These are phyloP conservation scores for Otatea glauca DNA, from an alignment of 176 grass and related monocot species.

Conservation along the genomic window DNA sequence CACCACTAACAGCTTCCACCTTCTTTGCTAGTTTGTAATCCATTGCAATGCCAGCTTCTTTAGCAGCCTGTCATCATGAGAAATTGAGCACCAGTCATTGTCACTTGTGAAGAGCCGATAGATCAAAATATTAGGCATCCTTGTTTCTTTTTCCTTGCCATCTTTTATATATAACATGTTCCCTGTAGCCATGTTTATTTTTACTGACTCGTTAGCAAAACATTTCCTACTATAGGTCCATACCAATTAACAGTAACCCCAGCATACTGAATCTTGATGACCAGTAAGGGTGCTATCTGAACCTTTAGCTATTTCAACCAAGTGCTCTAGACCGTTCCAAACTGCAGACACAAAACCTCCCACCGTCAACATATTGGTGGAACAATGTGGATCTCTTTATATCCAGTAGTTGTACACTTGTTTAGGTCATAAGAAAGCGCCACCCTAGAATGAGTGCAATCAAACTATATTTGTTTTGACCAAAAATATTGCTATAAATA, in stretches of 20 bases:
- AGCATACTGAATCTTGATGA: too few species aligned
- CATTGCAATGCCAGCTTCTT: slow-evolving; percentile 55
- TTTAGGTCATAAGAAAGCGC: not conserved
- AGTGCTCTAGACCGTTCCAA: too few species aligned
- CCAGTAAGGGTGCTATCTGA: too few species aligned
- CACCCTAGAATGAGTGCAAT: too few species aligned
- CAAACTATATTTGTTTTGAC: not conserved
- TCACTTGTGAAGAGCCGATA: not conserved
- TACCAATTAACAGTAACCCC: too few species aligned
- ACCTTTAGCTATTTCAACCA: too few species aligned
- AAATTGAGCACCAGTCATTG: slow-evolving; percentile 9
- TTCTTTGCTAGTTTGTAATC: slow-evolving; percentile 72
- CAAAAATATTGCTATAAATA: slow-evolving; percentile 4
- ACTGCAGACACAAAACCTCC: not conserved
- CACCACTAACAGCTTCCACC: slow-evolving; percentile 71
- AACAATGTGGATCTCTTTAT: not conserved
- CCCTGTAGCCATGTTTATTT: not conserved
- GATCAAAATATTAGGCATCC: not conserved
- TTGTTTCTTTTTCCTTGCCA: too few species aligned
- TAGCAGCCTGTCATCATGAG: slow-evolving; percentile 63
- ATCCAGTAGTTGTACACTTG: not conserved
- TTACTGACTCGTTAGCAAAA: not conserved
- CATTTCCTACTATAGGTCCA: not conserved
- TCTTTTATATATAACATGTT: too few species aligned
- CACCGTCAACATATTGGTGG: not conserved